Evolutionary conservation across 2,329 filamentous ascomycete genomes (phyloP).

Genomic region (Aspergillus spinulosporus): DNA sequence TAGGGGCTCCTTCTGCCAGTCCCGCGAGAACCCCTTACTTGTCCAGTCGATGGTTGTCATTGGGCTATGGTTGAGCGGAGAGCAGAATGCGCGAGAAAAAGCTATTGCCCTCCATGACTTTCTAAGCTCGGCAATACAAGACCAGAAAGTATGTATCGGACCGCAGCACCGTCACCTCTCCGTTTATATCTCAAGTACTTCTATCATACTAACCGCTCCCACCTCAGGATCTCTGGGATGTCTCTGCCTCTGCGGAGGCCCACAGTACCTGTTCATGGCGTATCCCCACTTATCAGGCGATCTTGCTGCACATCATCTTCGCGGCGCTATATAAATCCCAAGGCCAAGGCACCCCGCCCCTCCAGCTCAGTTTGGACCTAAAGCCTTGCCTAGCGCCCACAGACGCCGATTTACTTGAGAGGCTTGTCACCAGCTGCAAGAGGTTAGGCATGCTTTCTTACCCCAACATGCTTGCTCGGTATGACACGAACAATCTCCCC

Average conservation of each 20-base stretch:
- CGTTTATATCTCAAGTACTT: too few relatives aligned
- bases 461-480: constrained; percentile 28
- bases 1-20: constrained; percentile 22
- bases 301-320: constrained; percentile 34
- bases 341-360: not conserved
- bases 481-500: constrained; percentile 11
- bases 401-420: constrained; percentile 21
- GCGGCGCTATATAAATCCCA: constrained; percentile 8
- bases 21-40: constrained; percentile 28
- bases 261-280: constrained; percentile 26
- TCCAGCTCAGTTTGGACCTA: constrained; percentile 17
- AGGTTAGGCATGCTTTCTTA: constrained; percentile 32
- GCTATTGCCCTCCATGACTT: constrained; percentile 29
- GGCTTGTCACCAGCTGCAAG: constrained; percentile 30
- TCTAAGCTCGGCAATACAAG: constrained; percentile 25
- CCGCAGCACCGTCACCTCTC: too few relatives aligned
- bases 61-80: constrained; percentile 28
- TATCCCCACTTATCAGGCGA: constrained; percentile 35
- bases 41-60: constrained; percentile 31
- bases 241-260: too few relatives aligned
- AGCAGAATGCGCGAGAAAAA: constrained; percentile 19
- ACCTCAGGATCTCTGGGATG: too few relatives aligned
- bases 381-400: constrained; percentile 10
- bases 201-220: too few relatives aligned
- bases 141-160: constrained; percentile 26